Base-by-base conservation (phyloP, 2,329 filamentous ascomycete species). In the Nectriaceae sp. region DNA sequence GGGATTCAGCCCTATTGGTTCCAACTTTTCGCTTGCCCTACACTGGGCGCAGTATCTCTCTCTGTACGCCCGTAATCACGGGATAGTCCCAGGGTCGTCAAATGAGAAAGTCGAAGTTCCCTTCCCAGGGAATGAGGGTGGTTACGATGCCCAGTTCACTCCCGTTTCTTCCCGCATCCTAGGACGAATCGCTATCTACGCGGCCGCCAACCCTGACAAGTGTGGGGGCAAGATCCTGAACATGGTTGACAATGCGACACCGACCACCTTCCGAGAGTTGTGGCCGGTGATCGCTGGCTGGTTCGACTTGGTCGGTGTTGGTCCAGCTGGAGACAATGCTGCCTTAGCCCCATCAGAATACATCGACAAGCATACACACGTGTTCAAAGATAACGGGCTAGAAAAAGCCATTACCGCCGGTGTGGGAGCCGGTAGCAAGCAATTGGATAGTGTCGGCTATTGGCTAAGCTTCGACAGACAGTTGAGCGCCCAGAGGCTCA, bases 381-480 rank as follows among this genome's bases (percentile, higher is more conserved):
- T 68, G 1, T 73, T 75, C 24, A 26, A 40, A 2, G 48, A 62
- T 5, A 42, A 47, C 10, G 67, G 59, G 0, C 48, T 44, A 4
- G 22, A 41, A 21, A 1, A 68, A 55, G 39, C 70, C 3, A 20
- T 56, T 3, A 50, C 37, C 3, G 57, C 58, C 3, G 72, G 71
- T 0, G 71, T 75, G 4, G 67, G 70, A 0, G 62, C 56, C 5
- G 72, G 72, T 0, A 60, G 61, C 19, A 51, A 62, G 46, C 66
- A 76, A 55, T 51, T 76, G 37, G 67, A 77, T 55, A 65, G 70
- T 49, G 63, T 76, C n/a, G 70, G 75, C 21, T 70, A 67, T 60
- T 70, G 74, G 73, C 60, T 78, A 42, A 71, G 68, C 5, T 77
- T 78, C 51, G 74, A 79, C 50, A 66, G 75, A 20, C 72, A 77